phyloP scores from a whole-genome alignment of 495 filamentous ascomycete species.

The Thermothielavioides terrestris region DNA sequence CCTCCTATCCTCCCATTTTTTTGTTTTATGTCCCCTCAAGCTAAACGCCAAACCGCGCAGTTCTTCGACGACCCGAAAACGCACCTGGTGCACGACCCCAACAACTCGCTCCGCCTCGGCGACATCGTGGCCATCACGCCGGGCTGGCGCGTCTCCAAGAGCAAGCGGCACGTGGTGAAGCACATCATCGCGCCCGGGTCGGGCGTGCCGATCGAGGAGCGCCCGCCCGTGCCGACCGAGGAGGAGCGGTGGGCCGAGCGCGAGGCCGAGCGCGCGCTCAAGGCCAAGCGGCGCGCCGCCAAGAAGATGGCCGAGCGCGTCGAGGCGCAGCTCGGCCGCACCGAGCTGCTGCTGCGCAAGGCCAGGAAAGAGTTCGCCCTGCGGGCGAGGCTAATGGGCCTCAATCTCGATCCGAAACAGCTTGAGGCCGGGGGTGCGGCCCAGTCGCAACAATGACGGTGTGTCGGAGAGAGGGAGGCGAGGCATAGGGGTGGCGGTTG shows the following conservation, averaged over 20 bases:
- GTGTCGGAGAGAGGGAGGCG: neutral
- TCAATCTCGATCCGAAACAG: neutral
- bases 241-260: constrained; percentile 49
- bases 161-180: constrained; percentile 69
- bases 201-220: constrained; percentile 50
- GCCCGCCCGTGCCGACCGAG: constrained; percentile 55
- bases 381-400: constrained; percentile 6
- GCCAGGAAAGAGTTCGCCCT: constrained; percentile 11
- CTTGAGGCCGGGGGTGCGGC: neutral
- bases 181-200: constrained; percentile 63
- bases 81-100: constrained; percentile 66
- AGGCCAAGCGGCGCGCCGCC: constrained; percentile 40
- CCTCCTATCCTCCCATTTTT: constrained; percentile 5
- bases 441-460: neutral
- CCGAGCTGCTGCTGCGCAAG: constrained; percentile 7
- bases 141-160: constrained; percentile 53
- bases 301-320: constrained; percentile 1
- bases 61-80: constrained; percentile 39
- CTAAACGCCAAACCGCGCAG: no score
- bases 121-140: constrained; percentile 73
- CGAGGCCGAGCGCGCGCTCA: constrained; percentile 40
- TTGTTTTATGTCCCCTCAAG: neutral
- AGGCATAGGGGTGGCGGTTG: neutral
- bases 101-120: constrained; percentile 61
- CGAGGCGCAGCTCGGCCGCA: constrained; percentile 8